Percentiles rank a stretch among this genome's conserved stretches.
Evolutionary conservation across 345 rosid species (phyloP).

Genomic region (Eucalyptus pauciflora): DNA sequence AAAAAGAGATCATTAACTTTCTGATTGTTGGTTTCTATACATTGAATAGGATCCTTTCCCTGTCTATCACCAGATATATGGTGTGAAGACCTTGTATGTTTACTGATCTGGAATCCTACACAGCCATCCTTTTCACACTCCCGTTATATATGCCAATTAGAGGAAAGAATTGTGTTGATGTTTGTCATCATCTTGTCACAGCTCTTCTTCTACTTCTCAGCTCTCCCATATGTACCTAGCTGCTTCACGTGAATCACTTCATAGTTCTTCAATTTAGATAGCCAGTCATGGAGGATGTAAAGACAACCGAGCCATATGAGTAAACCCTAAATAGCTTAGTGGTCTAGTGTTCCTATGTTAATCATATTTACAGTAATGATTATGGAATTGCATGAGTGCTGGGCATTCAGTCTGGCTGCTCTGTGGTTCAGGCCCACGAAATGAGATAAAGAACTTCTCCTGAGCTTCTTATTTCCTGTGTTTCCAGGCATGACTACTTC

Average conservation of each 20-base stretch:
- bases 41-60: background rate
- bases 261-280: background rate
- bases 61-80: background rate
- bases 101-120: background rate
- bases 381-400: background rate
- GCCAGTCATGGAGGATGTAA: background rate
- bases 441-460: background rate
- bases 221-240: background rate
- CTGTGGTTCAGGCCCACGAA: background rate
- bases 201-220: background rate
- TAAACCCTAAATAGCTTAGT: background rate
- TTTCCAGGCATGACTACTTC: constrained; percentile 57
- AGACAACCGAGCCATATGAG: background rate
- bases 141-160: background rate
- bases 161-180: background rate
- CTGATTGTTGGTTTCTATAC: background rate
- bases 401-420: background rate
- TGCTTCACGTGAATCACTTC: background rate
- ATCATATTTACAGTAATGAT: background rate
- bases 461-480: background rate
- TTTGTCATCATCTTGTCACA: background rate
- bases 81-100: background rate
- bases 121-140: background rate
- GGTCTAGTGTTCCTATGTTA: background rate
- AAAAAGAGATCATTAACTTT: background rate